phyloP scores from a whole-genome alignment of 306 rosid species.

The apple (Malus domestica) region ASM211411v1 NC_041805.1:5761001-5761500 shows the following conservation, averaged over 20 bases:
- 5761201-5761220: constrained; percentile 68
- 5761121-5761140: background rate
- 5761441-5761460: background rate
- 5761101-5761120: background rate
- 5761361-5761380: background rate
- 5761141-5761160: background rate
- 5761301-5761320: background rate
- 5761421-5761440: background rate
- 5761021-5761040: background rate
- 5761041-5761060: background rate
- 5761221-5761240: constrained; percentile 79
- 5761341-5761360: background rate
- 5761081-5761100: background rate
- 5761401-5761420: background rate
- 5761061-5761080: background rate
- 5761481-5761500: background rate
- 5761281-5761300: constrained; percentile 62
- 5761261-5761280: constrained; percentile 79
- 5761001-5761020: background rate
- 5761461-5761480: background rate
- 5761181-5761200: background rate
- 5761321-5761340: background rate
- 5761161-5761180: background rate
- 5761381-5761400: background rate
- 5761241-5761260: constrained; percentile 79